Evolutionary conservation across 805 yeast genomes (phyloP), one percentile per base, ranked within the genome.

Genomic region (Wickerhamiella azyma): DNA sequence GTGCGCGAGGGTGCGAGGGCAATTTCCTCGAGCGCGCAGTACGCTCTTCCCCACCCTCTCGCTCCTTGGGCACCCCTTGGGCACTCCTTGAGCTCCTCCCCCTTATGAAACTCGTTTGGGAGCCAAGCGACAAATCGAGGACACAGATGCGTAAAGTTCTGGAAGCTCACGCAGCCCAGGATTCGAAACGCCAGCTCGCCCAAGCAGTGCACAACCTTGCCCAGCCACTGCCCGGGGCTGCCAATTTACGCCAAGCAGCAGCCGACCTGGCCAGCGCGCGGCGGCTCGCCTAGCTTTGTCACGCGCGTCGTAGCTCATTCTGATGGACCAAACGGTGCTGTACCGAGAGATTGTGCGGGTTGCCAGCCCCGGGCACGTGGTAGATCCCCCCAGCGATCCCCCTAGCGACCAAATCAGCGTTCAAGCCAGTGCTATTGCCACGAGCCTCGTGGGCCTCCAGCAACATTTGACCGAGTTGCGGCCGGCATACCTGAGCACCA

Each of bases 401-500:
- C 37, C 40, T 4, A 48, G 53, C 1, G 65, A 62, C 41, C 48
- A 48, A 4, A 48, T 62, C 36, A 57, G 63, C 8, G 17, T 29
- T 24, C 59, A 61, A 38, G 55, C 59, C 39, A 36, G 41, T 11
- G 52, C 46, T 17, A 53, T 61, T 14, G 59, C 53, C 17, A 14
- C 9, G 17, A 19, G 50, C 9, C 43, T 58, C 13, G 36, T 39
- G 6, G 53, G 52, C n/a, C 53, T 60, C 32, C 43, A 46, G 13
- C 39, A 32, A 13, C 53, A 53, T 44, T 49, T 63, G 32, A 39
- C 35, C 9, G 46, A 46, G n/a, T 43, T 62, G 18, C 48, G 64
- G n/a, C 58, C 61, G 2, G 47, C 56, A 26, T 63, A 63, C 45
- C 52, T 63, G 13, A 60, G 64, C 2, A 48, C 55, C 26, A 26